phyloP scores from a whole-genome alignment of 768 basidiomycete species.

The Chalciporus chontae region DNA sequence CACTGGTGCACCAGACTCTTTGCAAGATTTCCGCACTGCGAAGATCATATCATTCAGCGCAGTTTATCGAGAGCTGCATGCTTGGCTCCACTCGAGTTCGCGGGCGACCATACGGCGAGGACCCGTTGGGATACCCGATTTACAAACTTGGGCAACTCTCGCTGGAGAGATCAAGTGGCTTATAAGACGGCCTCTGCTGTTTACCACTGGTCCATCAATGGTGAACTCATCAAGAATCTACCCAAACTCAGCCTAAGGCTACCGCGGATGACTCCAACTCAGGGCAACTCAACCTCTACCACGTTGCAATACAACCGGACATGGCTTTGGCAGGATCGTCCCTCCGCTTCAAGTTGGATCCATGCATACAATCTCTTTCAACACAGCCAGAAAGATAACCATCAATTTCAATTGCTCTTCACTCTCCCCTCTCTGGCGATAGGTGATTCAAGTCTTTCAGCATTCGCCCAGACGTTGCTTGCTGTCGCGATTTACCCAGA shows the following conservation, averaged over 20 bases:
- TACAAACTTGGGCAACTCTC: not conserved
- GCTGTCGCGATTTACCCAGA: conserved; percentile 22
- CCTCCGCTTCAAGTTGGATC: conserved; percentile 13
- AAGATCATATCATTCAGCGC: conserved; percentile 8
- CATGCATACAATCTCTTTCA: conserved; percentile 22
- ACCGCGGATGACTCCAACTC: too few species aligned
- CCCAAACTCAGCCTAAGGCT: too few species aligned
- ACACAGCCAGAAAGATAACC: not conserved
- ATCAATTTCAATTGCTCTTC: conserved; percentile 20
- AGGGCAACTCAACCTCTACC: too few species aligned
- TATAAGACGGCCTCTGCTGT: not conserved
- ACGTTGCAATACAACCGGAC: conserved; percentile 15
- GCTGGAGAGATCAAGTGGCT: not conserved
- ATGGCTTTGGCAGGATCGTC: conserved; percentile 19
- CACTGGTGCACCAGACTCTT: not conserved
- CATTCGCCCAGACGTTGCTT: conserved; percentile 24
- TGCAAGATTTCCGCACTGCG: not conserved
- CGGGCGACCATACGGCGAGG: not conserved
- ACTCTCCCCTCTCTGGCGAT: conserved; percentile 26
- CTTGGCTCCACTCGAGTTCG: conserved; percentile 4
- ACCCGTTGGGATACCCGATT: not conserved
- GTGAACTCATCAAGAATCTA: not conserved
- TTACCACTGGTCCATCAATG: conserved; percentile 3
- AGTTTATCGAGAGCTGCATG: conserved; percentile 6
- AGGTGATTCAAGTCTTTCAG: conserved; percentile 1